Percentiles rank a stretch among this genome's conserved stretches.
These are phyloP conservation scores for Medicago arabica DNA, from an alignment of 306 rosid species.

Conservation along the genomic window DNA sequence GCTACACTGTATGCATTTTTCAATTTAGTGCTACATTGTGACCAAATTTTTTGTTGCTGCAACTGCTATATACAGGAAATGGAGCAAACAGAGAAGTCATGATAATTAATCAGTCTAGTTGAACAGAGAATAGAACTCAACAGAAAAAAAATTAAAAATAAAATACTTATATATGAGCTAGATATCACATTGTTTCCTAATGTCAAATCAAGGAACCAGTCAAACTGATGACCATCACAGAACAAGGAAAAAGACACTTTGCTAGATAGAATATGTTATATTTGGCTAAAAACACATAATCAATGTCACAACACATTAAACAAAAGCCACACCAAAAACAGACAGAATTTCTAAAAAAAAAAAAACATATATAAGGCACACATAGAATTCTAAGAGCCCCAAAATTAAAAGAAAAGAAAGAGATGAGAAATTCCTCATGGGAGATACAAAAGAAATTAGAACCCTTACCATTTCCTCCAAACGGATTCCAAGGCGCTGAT, in stretches of 20 bases:
- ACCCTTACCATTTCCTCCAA: constrained; percentile 26
- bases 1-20: not conserved
- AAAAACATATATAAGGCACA: not conserved
- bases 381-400: not conserved
- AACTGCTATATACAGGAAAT: not conserved
- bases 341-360: not conserved
- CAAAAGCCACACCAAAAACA: not conserved
- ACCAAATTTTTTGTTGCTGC: not conserved
- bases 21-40: not conserved
- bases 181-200: not conserved
- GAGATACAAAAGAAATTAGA: constrained; percentile 9
- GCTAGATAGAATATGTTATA: not conserved
- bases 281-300: constrained; percentile 1
- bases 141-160: constrained; percentile 11
- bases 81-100: not conserved
- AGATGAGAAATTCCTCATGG: not conserved
- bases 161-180: not conserved
- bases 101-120: too few species aligned
- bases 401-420: not conserved
- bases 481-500: constrained; percentile 67
- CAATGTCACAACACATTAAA: not conserved
- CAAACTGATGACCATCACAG: not conserved
- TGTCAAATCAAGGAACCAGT: not conserved
- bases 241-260: constrained; percentile 7
- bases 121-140: not conserved